Percentiles rank a stretch among this genome's conserved stretches.
phyloP scores from a whole-genome alignment of 768 basidiomycete species.

The Pisolithus tinctorius region DNA sequence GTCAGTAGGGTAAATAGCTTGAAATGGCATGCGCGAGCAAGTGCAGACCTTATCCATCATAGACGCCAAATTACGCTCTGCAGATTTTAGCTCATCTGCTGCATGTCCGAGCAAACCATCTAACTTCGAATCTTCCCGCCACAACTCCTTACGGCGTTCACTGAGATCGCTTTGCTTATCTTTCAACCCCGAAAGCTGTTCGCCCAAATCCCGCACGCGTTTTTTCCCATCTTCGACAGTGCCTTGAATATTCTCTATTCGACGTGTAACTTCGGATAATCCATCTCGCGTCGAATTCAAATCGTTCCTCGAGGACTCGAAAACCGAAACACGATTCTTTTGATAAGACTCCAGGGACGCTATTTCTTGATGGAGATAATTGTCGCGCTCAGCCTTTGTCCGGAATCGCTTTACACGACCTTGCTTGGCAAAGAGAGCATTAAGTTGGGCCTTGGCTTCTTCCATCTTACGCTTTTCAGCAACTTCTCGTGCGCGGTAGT shows the following conservation, averaged over 20 bases:
- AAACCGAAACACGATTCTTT: conserved; percentile 45
- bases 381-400: conserved; percentile 78
- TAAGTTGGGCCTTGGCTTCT: conserved; percentile 61
- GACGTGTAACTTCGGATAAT: conserved; percentile 50
- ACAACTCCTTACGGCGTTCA: conserved; percentile 86
- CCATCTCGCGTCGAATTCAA: conserved; percentile 41
- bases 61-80: conserved; percentile 70
- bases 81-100: conserved; percentile 69
- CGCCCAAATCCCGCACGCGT: conserved; percentile 49
- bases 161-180: conserved; percentile 61
- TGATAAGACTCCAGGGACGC: conserved; percentile 58
- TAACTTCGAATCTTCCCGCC: conserved; percentile 92
- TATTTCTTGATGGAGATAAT: conserved; percentile 77
- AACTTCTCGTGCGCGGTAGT: conserved; percentile 41
- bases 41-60: conserved; percentile 91
- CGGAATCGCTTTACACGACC: conserved; percentile 83
- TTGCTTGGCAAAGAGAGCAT: conserved; percentile 82
- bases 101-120: conserved; percentile 72
- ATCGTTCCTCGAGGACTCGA: conserved; percentile 48
- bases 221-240: conserved; percentile 61
- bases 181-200: conserved; percentile 54
- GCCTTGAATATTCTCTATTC: conserved; percentile 48
- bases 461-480: conserved; percentile 65
- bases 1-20: neutral
- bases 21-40: neutral